Evolutionary conservation across 2,329 filamentous ascomycete genomes (phyloP), one percentile per base, ranked within the genome.

Genomic region (Colletotrichum liriopes): DNA sequence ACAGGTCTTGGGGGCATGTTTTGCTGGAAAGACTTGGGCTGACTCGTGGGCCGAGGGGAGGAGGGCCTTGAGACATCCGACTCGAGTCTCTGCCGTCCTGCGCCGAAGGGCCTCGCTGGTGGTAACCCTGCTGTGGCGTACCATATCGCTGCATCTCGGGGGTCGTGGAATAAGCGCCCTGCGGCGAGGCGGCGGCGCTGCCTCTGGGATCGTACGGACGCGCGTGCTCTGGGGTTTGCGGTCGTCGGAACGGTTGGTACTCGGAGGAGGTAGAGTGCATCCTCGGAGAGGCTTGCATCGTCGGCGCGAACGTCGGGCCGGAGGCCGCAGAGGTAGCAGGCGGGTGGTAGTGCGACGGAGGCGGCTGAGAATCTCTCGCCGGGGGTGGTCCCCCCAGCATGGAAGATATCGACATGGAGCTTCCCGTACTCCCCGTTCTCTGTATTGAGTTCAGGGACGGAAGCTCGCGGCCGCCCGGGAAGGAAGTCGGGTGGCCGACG

Each of bases 161-260:
- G 0, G 89, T 91, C 3, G 89, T 88, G 8, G 83, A 84, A 74
- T 88, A 89, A 49, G 84, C 80, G 65, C 82, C 83, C 75, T 87
- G 83, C 7, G 87, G 87, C 18, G 88, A 89, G 5, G 83, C 84
- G 20, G 84, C 84, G 3, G 83, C 78, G 73, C 82, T 81, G 32
- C 82, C 83, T 77, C 87, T 82, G 49, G 82, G 83, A 73, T 85
- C 85, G 82, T 90, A 89, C 67, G 84, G 83, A 76, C 89, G 86
- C 58, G 87, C 85, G 73, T 91, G 90, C 55, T 94, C 93, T n/a
- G 93, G 93, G 0, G 93, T 94, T 70, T 93, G 91, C 2, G 93
- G 93, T 72, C 92, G 87, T 73, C 92, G 87, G 79, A 89, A 92
- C 6, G 88, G 86, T 63, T 83, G 84, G 73, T 93, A 92, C 23